A percentile compares a stretch with the other conserved stretches of the same genome.
Evolutionary conservation across 257 asterid genomes (phyloP).

Genomic region (Avicennia marina): DNA sequence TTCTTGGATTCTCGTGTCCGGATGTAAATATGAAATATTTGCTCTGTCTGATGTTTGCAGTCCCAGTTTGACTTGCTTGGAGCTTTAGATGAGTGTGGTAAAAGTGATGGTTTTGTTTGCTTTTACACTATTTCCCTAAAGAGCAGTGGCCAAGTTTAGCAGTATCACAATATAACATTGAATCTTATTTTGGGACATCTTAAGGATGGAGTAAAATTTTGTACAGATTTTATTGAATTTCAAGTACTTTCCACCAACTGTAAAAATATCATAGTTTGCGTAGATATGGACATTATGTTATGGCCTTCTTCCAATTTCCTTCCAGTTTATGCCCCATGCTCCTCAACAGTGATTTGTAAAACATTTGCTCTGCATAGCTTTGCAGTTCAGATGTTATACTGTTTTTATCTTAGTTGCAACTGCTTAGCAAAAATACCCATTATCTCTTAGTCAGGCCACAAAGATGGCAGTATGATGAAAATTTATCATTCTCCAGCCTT

Average conservation of each 20-base stretch:
- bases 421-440: not conserved
- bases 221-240: not conserved
- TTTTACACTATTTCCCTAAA: too few species aligned
- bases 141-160: too few species aligned
- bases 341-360: not conserved
- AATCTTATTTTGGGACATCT: not conserved
- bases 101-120: too few species aligned
- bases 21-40: not conserved
- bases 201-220: not conserved
- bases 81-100: too few species aligned
- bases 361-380: not conserved
- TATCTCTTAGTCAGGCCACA: not conserved
- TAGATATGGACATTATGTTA: not conserved
- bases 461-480: not conserved
- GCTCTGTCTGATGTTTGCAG: too few species aligned
- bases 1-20: not conserved
- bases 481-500: not conserved
- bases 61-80: too few species aligned
- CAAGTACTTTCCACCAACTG: not conserved
- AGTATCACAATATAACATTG: too few species aligned
- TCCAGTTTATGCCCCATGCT: constrained; percentile 3
- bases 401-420: not conserved
- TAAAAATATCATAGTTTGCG: not conserved
- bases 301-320: not conserved
- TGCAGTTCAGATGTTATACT: not conserved